These are phyloP conservation scores for Colletotrichum sp. DNA, from an alignment of 2,329 filamentous ascomycete genomes.

Conservation along the genomic window DNA sequence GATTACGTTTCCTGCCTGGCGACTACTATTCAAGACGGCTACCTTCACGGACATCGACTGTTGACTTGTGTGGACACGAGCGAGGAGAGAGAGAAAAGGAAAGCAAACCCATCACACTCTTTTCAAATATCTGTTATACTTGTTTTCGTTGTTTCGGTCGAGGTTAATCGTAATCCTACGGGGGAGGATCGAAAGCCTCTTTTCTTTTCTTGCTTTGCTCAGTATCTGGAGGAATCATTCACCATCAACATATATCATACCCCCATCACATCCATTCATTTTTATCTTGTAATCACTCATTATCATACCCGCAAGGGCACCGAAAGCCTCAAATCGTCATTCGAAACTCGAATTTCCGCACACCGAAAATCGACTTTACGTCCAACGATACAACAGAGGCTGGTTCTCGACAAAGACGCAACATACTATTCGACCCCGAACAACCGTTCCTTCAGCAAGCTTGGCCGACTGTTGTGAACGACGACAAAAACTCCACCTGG, in stretches of 20 bases:
- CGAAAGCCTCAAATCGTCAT: not conserved
- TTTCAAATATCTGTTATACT: not conserved
- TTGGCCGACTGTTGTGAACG: not conserved
- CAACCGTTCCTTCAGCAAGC: not conserved
- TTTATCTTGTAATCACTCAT: not conserved
- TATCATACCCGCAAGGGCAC: not conserved
- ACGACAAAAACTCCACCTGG: not conserved
- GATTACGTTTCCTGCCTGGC: not conserved
- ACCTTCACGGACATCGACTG: not conserved
- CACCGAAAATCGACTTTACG: not conserved
- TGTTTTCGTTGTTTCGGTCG: not conserved
- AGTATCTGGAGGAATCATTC: not conserved
- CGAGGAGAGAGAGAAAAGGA: not conserved
- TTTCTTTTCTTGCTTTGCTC: not conserved
- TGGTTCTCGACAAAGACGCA: conserved; percentile 1
- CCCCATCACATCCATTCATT: not conserved
- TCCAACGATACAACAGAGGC: conserved; percentile 4
- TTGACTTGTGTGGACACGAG: not conserved
- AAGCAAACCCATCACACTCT: not conserved
- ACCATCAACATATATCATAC: not conserved
- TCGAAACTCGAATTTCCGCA: not conserved
- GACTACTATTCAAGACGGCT: not conserved
- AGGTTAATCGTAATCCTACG: conserved; percentile 14
- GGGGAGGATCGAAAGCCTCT: conserved; percentile 1
- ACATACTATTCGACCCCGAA: not conserved